A percentile compares a stretch with the other conserved stretches of the same genome.
Evolutionary conservation across 768 basidiomycete genomes (phyloP).

Genomic region (Boletus insuetus): DNA sequence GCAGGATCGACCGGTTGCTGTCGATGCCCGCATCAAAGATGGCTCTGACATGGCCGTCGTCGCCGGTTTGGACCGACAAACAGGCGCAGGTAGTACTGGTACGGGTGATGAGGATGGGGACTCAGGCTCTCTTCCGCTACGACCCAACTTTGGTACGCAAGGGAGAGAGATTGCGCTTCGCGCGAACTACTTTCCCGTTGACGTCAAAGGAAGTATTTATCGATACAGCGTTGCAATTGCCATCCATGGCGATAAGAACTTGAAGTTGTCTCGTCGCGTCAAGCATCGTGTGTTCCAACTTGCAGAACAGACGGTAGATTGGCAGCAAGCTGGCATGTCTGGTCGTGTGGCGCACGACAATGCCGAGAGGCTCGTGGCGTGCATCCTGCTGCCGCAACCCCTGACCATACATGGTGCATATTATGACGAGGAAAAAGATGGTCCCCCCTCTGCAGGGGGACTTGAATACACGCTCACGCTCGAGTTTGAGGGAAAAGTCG

Average conservation of each 20-base stretch:
- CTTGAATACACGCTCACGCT: constrained; percentile 40
- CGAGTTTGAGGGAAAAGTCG: constrained; percentile 38
- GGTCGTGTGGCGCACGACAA: constrained; percentile 45
- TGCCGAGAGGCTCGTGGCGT: constrained; percentile 41
- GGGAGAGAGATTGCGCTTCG: constrained; percentile 43
- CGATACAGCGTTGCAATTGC: constrained; percentile 37
- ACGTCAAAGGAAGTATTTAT: constrained; percentile 35
- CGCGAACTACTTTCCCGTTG: constrained; percentile 48
- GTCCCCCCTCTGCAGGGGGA: constrained; percentile 19
- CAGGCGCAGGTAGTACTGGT: constrained; percentile 1
- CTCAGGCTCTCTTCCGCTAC: constrained; percentile 35
- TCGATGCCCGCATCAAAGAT: constrained; percentile 53
- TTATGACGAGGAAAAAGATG: constrained; percentile 37
- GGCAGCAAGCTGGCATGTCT: constrained; percentile 36
- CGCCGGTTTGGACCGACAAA: constrained; percentile 21
- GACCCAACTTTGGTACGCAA: constrained; percentile 44
- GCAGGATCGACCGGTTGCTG: constrained; percentile 36
- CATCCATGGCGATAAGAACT: constrained; percentile 21
- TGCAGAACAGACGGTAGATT: constrained; percentile 40
- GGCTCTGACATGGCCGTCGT: constrained; percentile 39
- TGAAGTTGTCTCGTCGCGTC: constrained; percentile 30
- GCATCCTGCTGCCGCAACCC: constrained; percentile 39
- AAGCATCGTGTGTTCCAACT: constrained; percentile 44
- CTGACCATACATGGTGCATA: constrained; percentile 36
- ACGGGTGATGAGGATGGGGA: neutral